Base-by-base conservation (phyloP, 805 yeast species). In the Spathaspora sp. region DNA sequence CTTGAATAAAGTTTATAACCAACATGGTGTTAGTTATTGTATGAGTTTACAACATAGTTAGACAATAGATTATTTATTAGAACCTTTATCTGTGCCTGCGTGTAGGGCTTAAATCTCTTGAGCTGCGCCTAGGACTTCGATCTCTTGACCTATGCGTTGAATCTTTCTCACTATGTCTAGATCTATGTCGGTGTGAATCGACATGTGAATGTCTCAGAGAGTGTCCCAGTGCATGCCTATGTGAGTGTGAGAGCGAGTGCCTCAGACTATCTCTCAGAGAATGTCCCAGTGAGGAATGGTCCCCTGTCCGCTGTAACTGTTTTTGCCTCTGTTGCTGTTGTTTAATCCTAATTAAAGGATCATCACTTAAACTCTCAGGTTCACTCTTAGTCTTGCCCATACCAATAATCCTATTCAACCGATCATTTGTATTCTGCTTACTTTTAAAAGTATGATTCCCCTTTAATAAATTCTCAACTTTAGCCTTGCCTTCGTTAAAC, bases 381-480 rank as follows among this genome's bases (percentile, higher is more conserved):
- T 23, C n/a, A 7, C 29, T 11, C 29, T 31, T 35, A 16, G 9
- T 44, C 44, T 35, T 58, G n/a, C 72, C 67, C 38, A 54, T 56
- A 12, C 55, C 53, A 5, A 67, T 54, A 44, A 61, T 64, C 45
- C 54, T 58, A 47, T 66, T 65, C 31, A 69, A 57, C 42, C 67
- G 52, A 42, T 63, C 62, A 46, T 18, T 49, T 32, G 46, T 23
- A 19, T 46, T 47, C 1, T 31, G 42, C 31, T 7, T 43, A 67
- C 55, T 75, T 6, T 14, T 78, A 16, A 81, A 65, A 10, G 78
- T 64, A 55, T 75, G 73, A 60, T 72, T 77, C 1, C 89, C 89
- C 40, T 79, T 60, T 11, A 85, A 62, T 57, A 80, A 72, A 52
- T 76, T 84, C 52, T 83, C 86, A n/a, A 73, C 70, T 46, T 69